Evolutionary conservation across 345 rosid genomes (phyloP).

Genomic region (Eucalyptus shirleyi): DNA sequence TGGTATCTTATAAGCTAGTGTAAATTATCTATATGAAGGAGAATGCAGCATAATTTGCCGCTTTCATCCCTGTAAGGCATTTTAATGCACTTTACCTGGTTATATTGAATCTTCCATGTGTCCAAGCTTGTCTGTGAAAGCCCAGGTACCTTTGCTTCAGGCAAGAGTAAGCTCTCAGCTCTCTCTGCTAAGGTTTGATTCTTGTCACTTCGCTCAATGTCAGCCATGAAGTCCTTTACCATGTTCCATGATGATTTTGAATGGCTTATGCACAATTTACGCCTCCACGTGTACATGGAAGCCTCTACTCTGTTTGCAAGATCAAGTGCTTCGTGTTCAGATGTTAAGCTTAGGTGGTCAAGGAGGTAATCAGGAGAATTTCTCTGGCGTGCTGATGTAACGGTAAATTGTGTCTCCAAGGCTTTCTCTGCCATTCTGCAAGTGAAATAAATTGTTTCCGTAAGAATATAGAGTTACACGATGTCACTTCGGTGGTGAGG

Average conservation of each 20-base stretch:
- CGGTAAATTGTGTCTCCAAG: constrained; percentile 79
- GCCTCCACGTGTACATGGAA: constrained; percentile 90
- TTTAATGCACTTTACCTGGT: constrained; percentile 19
- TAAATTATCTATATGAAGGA: background rate
- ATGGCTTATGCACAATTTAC: constrained; percentile 57
- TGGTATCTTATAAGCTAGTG: background rate
- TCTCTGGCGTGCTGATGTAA: constrained; percentile 38
- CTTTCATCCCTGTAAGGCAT: background rate
- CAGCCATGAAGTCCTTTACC: constrained; percentile 78
- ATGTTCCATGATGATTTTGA: constrained; percentile 81
- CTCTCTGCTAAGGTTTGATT: constrained; percentile 69
- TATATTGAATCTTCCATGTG: constrained; percentile 85
- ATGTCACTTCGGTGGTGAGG: background rate
- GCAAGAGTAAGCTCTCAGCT: constrained; percentile 70
- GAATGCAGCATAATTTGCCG: background rate
- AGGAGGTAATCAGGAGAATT: constrained; percentile 68
- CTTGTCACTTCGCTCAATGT: constrained; percentile 48
- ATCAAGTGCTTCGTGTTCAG: constrained; percentile 93
- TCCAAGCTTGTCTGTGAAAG: constrained; percentile 91
- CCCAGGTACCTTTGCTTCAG: constrained; percentile 79
- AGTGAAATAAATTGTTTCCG: background rate
- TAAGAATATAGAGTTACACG: background rate
- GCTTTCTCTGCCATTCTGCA: constrained; percentile 74
- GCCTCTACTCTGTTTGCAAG: constrained; percentile 76
- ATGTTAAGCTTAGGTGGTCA: constrained; percentile 43